These are phyloP conservation scores for Phalaenopsis equestris DNA, from an alignment of 106 monocot genomes.

Conservation along the genomic window DNA sequence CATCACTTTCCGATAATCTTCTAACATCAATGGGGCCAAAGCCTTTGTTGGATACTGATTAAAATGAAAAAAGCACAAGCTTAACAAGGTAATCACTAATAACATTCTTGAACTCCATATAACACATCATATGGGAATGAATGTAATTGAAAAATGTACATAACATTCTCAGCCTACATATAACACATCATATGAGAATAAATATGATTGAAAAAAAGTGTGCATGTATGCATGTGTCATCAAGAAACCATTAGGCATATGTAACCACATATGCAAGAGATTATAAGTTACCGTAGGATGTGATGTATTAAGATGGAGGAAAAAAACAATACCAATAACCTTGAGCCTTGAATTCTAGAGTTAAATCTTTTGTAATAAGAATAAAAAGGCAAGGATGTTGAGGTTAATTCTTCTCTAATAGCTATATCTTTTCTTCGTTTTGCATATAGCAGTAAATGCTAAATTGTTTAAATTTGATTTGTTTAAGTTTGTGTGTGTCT, in stretches of 20 bases:
- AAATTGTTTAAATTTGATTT: neutral
- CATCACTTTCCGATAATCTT: slow-evolving; percentile 89
- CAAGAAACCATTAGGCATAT: neutral
- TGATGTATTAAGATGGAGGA: neutral
- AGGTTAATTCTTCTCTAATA: neutral
- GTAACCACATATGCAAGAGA: neutral
- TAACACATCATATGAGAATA: neutral
- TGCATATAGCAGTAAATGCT: neutral
- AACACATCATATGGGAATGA: neutral
- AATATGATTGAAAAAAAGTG: neutral
- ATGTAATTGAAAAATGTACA: neutral
- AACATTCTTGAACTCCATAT: neutral
- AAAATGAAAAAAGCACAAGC: neutral
- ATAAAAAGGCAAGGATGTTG: too few species aligned
- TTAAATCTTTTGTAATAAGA: neutral
- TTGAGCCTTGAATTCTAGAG: neutral
- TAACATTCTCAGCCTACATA: neutral
- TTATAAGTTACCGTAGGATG: neutral
- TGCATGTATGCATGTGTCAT: neutral
- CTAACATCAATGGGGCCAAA: slow-evolving; percentile 85
- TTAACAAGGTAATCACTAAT: neutral
- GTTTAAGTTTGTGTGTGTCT: neutral
- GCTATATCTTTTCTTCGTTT: neutral
- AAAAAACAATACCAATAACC: neutral
- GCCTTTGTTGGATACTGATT: slow-evolving; percentile 94